Evolutionary conservation across 129 eudicot genomes (phyloP).

Genomic region (Calendula officinalis): DNA sequence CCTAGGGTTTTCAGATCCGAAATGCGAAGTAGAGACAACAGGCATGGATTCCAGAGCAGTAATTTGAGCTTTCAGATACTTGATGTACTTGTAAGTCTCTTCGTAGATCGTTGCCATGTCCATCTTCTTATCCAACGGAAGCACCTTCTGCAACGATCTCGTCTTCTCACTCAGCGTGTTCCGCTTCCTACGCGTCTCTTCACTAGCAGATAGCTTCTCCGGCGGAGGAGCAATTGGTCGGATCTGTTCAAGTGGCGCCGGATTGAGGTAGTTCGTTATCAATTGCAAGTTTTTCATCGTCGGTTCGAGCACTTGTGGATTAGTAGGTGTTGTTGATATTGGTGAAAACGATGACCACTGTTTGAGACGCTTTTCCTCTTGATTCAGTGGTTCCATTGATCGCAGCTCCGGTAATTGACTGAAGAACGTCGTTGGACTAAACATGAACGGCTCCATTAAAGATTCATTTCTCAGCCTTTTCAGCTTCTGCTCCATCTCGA

Average conservation of each 20-base stretch:
- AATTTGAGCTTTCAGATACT: constrained; percentile 60
- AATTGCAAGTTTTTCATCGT: constrained; percentile 16
- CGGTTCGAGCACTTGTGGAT: constrained; percentile 23
- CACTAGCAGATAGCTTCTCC: not conserved
- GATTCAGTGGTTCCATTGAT: constrained; percentile 16
- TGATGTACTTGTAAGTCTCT: constrained; percentile 60
- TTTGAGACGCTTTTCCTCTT: constrained; percentile 15
- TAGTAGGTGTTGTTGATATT: not conserved
- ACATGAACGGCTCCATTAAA: constrained; percentile 6
- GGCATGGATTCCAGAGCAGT: constrained; percentile 57
- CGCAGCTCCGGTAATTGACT: constrained; percentile 37
- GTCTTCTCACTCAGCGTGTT: constrained; percentile 50
- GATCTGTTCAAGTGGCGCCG: not conserved
- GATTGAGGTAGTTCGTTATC: constrained; percentile 14
- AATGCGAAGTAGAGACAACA: not conserved
- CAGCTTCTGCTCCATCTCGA: constrained; percentile 11
- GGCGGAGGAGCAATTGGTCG: constrained; percentile 5
- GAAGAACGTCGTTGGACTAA: constrained; percentile 19
- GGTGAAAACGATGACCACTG: constrained; percentile 1
- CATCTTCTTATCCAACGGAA: constrained; percentile 55
- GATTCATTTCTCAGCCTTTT: constrained; percentile 30
- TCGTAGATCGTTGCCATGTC: constrained; percentile 57
- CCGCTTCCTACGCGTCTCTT: constrained; percentile 20
- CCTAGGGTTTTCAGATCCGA: constrained; percentile 16
- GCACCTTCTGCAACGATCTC: constrained; percentile 41